These are phyloP conservation scores for Skeletonema tropicum DNA, from an alignment of 108 stramenopile species.

Conservation along the genomic window DNA sequence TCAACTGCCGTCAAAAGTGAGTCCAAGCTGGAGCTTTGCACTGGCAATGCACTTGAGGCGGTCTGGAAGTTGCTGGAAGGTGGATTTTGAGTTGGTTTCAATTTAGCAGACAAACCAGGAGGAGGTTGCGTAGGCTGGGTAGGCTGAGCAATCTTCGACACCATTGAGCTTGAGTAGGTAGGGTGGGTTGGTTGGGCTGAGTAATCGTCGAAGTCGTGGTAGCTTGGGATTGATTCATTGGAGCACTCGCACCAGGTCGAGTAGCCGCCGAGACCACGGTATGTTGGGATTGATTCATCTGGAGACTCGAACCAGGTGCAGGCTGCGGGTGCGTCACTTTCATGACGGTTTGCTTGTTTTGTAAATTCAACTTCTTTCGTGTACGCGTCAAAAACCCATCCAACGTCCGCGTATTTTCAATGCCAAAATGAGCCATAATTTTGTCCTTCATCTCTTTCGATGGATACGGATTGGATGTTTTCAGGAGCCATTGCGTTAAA, in stretches of 20 bases:
- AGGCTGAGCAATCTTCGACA: neutral
- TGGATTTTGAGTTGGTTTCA: neutral
- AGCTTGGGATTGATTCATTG: neutral
- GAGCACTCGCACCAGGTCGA: neutral
- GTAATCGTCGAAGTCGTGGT: neutral
- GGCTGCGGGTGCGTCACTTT: neutral
- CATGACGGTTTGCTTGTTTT: neutral
- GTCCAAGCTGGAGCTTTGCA: neutral
- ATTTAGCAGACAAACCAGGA: neutral
- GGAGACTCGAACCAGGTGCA: neutral
- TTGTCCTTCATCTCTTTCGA: slow-evolving; percentile 36
- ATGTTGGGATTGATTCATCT: neutral
- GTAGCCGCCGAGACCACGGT: neutral
- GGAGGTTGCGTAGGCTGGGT: neutral
- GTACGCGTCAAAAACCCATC: slow-evolving; percentile 38
- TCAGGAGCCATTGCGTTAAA: slow-evolving; percentile 37
- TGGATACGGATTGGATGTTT: slow-evolving; percentile 40
- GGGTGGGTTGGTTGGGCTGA: neutral
- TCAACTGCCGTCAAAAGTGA: slow-evolving; percentile 3
- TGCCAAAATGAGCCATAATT: slow-evolving; percentile 36
- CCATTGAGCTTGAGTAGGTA: neutral
- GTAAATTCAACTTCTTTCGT: slow-evolving; percentile 19
- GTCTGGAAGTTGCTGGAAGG: neutral
- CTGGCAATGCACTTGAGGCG: neutral
- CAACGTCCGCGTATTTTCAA: slow-evolving; percentile 24